Evolutionary conservation across 169 alveolate genomes (phyloP).

Genomic region (Cryptosporidium andersoni): DNA sequence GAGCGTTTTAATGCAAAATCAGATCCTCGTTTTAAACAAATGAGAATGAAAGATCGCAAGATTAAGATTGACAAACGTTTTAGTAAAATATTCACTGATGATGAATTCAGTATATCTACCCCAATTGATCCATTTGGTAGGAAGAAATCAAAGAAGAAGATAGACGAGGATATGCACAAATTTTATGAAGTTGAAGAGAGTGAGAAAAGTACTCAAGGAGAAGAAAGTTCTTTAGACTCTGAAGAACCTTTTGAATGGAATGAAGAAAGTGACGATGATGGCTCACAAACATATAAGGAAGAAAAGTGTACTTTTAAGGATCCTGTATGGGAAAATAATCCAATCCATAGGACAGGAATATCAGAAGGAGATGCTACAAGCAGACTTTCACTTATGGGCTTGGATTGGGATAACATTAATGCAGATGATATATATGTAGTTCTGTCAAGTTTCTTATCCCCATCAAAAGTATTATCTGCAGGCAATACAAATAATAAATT

Average conservation of each 20-base stretch:
- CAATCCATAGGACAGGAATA: slow-evolving; percentile 53
- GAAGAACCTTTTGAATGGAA: slow-evolving; percentile 70
- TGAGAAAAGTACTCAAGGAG: slow-evolving; percentile 28
- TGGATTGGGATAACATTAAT: slow-evolving; percentile 94
- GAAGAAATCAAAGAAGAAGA: slow-evolving; percentile 71
- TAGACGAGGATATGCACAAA: slow-evolving; percentile 41
- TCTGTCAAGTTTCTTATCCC: slow-evolving; percentile 86
- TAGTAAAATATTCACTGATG: slow-evolving; percentile 77
- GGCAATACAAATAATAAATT: slow-evolving; percentile 85
- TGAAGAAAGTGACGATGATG: slow-evolving; percentile 49
- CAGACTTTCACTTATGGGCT: slow-evolving; percentile 94
- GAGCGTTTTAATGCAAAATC: slow-evolving; percentile 16
- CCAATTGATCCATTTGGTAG: slow-evolving; percentile 82
- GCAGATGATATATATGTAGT: slow-evolving; percentile 92
- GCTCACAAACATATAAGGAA: background rate
- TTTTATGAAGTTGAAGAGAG: slow-evolving; percentile 44
- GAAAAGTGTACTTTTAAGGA: background rate
- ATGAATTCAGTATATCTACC: slow-evolving; percentile 77
- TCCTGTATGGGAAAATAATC: slow-evolving; percentile 60
- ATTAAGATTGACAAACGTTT: slow-evolving; percentile 83
- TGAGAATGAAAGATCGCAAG: slow-evolving; percentile 76
- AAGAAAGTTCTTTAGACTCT: slow-evolving; percentile 3
- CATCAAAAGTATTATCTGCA: slow-evolving; percentile 69
- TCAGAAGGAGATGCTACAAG: slow-evolving; percentile 83
- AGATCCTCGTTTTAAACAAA: slow-evolving; percentile 81